Base-by-base conservation (phyloP, 2,329 filamentous ascomycete species). In the Claviceps lovelessii region DNA sequence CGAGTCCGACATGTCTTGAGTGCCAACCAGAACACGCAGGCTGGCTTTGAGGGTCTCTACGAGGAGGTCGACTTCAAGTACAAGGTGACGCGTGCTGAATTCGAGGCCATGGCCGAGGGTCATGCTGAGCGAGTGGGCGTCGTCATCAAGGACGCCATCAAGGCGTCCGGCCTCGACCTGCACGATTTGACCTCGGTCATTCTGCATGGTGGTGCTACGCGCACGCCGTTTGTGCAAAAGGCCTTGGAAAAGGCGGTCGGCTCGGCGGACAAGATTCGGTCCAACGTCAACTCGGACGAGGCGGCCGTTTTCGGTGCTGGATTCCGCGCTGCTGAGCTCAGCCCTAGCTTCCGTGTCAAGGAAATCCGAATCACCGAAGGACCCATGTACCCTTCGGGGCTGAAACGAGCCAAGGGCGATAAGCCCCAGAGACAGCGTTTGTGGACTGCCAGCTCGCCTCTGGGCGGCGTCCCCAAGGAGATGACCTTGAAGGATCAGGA, bases 221-320 rank as follows among this genome's bases (percentile, higher is more conserved):
- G 93, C 58, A 97, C 91, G 9, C 93, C 93, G 0, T 96, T 97
- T 63, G 88, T 98, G 11, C 91, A 97, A 69, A 91, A 85, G 70
- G 79, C 86, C 63, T 81, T 98, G 17, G 90, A 96, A 71, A 80
- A 82, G 58, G 70, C 87, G 47, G 79, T 84, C 52, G 86, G 88
- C 42, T 80, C 78, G 19, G 71, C 83, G 8, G 82, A 86, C 52
- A 96, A 95, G 75, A 77, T 98, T 57, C 85, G 90, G 60, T 86
- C 85, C 65, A 98, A 94, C 63, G 93, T 98, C 66, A 98, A 98
- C 72, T 87, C 91, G 11, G 93, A 98, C 64, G 93, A 98, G 72
- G 86, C 93, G 29, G 93, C 93, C 52, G 93, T 95, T 10, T 95
- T 97, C 68, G 93, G 93, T 62, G 91, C 93, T 54, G 90, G 86